phyloP scores from a whole-genome alignment of 371 early-diverging fungal species.

The Basidiobolus heterosporus region DNA sequence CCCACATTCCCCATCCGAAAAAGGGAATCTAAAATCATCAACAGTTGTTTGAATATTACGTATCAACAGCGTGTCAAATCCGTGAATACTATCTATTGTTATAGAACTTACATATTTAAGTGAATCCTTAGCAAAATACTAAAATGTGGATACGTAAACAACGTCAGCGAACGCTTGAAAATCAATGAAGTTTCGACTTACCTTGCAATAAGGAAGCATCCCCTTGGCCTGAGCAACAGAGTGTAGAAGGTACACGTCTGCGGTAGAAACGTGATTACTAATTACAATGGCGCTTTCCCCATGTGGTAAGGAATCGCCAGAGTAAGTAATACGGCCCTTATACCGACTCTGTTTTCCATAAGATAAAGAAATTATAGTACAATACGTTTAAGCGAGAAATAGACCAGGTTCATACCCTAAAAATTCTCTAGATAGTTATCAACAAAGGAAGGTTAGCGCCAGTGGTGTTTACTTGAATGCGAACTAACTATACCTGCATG shows the following conservation, averaged over 20 bases:
- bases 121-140: conserved; percentile 63
- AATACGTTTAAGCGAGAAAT: not conserved
- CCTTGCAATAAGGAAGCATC: conserved; percentile 49
- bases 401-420: conserved; percentile 16
- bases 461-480: not conserved
- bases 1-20: conserved; percentile 46
- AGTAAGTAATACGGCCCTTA: conserved; percentile 42
- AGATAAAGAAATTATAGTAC: not conserved
- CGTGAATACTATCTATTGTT: too few species aligned
- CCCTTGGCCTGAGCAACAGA: conserved; percentile 34
- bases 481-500: conserved; percentile 30
- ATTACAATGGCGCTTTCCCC: conserved; percentile 41
- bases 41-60: too few species aligned
- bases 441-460: not conserved
- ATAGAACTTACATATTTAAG: conserved; percentile 47
- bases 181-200: conserved; percentile 7
- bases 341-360: conserved; percentile 18
- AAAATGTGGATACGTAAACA: not conserved
- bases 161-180: not conserved
- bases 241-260: conserved; percentile 47
- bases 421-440: conserved; percentile 12
- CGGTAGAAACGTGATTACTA: conserved; percentile 42
- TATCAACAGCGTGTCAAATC: too few species aligned
- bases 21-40: conserved; percentile 21
- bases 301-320: conserved; percentile 34